Evolutionary conservation across 192 early-diverging fungal genomes (phyloP), one percentile per base, ranked within the genome.

Genomic region (Cladochytrium replicatum): DNA sequence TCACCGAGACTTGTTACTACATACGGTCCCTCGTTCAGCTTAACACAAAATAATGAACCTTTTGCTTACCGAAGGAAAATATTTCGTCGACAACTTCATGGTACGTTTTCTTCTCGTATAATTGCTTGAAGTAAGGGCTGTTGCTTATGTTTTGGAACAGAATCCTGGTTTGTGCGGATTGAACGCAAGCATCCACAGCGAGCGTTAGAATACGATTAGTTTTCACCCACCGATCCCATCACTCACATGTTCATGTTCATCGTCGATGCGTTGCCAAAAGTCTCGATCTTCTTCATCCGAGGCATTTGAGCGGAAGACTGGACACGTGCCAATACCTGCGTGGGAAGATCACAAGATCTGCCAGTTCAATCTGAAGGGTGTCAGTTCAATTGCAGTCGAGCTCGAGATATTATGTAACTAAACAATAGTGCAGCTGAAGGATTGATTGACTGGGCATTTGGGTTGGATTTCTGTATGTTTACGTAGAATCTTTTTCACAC

Each of bases 241-340:
- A n/a, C n/a, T n/a, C n/a, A n/a, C n/a, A n/a, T 70, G 60, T 87
- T 85, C 55, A 90, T 54, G 61, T 90, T 90, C 87, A 90, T 90
- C 11, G 83, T 87, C 34, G 55, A 62, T 41, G 73, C 80, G 58
- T 82, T 89, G 21, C 87, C 87, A 54, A 68, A 74, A 4, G 84
- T 86, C 38, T 82, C 76, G 21, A 87, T 50, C 32, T 41, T 63
- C 47, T 82, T 81, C 48, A 54, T 48, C 55, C 65, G 53, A 22
- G 55, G 34, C 40, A 46, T 52, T n/a, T n/a, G n/a, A n/a, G n/a
- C n/a, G n/a, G n/a, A n/a, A n/a, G n/a, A n/a, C n/a, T n/a, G n/a
- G n/a, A n/a, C n/a, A n/a, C n/a, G n/a, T n/a, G n/a, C n/a, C n/a
- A n/a, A n/a, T n/a, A n/a, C n/a, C n/a, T n/a, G n/a, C n/a, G n/a